A percentile compares a stretch with the other conserved stretches of the same genome.
Conservation (phyloP, 179 eudicot genomes). For the Actinidia arguta region DNA sequence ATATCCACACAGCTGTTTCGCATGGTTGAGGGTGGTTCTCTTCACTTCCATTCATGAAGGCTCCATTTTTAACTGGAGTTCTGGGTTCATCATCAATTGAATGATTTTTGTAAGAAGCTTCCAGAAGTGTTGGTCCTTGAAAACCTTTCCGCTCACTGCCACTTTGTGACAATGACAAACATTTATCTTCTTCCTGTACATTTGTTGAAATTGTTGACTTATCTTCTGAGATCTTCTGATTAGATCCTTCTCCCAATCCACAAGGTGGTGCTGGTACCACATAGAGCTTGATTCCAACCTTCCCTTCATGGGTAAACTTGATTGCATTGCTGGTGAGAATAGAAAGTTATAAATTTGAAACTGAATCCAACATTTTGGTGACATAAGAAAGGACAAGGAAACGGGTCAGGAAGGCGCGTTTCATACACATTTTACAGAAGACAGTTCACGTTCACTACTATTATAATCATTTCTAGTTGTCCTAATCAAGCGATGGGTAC, state of each 20-base stretch:
- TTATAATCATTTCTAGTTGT: too few relatives aligned
- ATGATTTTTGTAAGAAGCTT: constrained; percentile 39
- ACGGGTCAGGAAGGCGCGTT: neutral
- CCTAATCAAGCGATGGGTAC: too few relatives aligned
- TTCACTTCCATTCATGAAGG: constrained; percentile 29
- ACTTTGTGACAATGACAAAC: constrained; percentile 19
- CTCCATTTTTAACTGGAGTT: constrained; percentile 39
- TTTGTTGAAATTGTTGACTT: constrained; percentile 20
- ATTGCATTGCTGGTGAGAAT: constrained; percentile 81
- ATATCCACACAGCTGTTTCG: constrained; percentile 78
- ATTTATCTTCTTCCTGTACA: constrained; percentile 1
- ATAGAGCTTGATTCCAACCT: constrained; percentile 84
- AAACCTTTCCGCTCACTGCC: constrained; percentile 27
- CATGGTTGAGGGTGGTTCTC: constrained; percentile 28
- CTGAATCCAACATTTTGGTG: neutral
- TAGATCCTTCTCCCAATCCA: constrained; percentile 36
- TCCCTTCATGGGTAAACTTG: constrained; percentile 95
- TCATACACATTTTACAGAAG: neutral
- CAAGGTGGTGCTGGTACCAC: constrained; percentile 55
- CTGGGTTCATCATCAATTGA: constrained; percentile 37
- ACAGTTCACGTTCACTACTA: neutral
- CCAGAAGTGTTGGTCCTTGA: constrained; percentile 24
- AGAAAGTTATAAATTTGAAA: neutral
- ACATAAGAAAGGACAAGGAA: neutral
- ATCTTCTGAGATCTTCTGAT: constrained; percentile 26